Percentiles rank a stretch among this genome's conserved stretches.
Conservation (phyloP, 805 yeast genomes). For the Suhomyces sp. region DNA sequence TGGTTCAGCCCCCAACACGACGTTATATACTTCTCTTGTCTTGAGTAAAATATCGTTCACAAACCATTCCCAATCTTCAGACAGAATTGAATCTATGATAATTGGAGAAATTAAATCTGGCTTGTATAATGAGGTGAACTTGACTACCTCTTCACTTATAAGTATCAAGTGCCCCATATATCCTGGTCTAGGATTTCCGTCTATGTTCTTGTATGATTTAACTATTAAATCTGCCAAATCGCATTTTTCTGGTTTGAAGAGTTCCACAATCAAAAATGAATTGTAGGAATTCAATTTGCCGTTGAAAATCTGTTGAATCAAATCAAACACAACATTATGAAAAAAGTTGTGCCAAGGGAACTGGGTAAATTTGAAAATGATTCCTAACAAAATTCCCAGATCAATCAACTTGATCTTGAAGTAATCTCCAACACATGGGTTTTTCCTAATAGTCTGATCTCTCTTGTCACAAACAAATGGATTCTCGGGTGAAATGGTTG, state of each 20-base stretch:
- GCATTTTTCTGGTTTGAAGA: constrained; percentile 36
- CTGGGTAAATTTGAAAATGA: constrained; percentile 72
- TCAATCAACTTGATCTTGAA: constrained; percentile 82
- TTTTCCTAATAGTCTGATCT: constrained; percentile 37
- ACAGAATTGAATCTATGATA: constrained; percentile 29
- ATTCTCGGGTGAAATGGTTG: constrained; percentile 41
- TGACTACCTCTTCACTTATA: constrained; percentile 93
- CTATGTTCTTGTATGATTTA: constrained; percentile 42
- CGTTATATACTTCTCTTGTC: constrained; percentile 56
- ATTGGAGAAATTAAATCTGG: constrained; percentile 55
- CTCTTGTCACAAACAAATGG: constrained; percentile 43
- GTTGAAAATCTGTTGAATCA: constrained; percentile 90
- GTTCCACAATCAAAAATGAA: constrained; percentile 43
- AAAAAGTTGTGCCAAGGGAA: constrained; percentile 97
- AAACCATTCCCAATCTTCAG: constrained; percentile 50
- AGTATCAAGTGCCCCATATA: constrained; percentile 96
- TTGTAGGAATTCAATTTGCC: constrained; percentile 90
- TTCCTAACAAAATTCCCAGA: constrained; percentile 61
- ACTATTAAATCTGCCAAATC: constrained; percentile 36
- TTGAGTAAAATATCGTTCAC: constrained; percentile 48
- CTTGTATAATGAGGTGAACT: constrained; percentile 65
- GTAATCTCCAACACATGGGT: constrained; percentile 82
- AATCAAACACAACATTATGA: constrained; percentile 96
- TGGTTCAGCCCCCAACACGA: constrained; percentile 49
- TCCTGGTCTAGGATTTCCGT: constrained; percentile 67